Evolutionary conservation across 2,329 filamentous ascomycete species (phyloP).

Genomic region (Ophiostoma angusticollis): DNA sequence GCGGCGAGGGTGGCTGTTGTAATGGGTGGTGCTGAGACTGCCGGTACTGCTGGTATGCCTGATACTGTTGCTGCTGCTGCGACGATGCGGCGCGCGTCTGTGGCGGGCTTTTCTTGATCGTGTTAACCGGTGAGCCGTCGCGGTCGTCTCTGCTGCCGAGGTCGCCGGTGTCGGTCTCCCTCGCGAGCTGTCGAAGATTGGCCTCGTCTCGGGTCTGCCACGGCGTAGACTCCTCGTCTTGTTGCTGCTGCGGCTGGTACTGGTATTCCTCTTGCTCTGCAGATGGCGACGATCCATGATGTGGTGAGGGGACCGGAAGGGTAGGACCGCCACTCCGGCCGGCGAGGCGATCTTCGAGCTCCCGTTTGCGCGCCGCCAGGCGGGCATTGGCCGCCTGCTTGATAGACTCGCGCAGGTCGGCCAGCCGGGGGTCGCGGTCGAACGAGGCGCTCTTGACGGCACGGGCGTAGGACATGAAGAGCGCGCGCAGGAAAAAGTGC

Average conservation of each 20-base stretch:
- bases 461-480: slow-evolving; percentile 7
- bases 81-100: not conserved
- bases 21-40: not conserved
- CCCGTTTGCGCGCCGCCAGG: not conserved
- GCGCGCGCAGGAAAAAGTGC: slow-evolving; percentile 6
- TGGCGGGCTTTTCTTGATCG: too few relatives aligned
- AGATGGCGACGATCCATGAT: too few relatives aligned
- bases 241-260: not conserved
- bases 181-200: not conserved
- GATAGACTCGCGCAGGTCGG: slow-evolving; percentile 8
- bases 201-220: not conserved
- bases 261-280: not conserved
- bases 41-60: not conserved
- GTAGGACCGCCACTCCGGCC: too few relatives aligned
- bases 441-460: slow-evolving; percentile 6
- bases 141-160: not conserved
- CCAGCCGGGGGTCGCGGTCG: slow-evolving; percentile 8
- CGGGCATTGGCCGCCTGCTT: not conserved
- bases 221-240: not conserved
- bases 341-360: too few relatives aligned
- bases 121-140: too few relatives aligned
- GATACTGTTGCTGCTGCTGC: not conserved
- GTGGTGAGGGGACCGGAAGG: too few relatives aligned
- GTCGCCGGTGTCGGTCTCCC: not conserved
- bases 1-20: not conserved